Evolutionary conservation across 495 filamentous ascomycete genomes (phyloP), one percentile per base, ranked within the genome.

Genomic region (Evernia prunastri): DNA sequence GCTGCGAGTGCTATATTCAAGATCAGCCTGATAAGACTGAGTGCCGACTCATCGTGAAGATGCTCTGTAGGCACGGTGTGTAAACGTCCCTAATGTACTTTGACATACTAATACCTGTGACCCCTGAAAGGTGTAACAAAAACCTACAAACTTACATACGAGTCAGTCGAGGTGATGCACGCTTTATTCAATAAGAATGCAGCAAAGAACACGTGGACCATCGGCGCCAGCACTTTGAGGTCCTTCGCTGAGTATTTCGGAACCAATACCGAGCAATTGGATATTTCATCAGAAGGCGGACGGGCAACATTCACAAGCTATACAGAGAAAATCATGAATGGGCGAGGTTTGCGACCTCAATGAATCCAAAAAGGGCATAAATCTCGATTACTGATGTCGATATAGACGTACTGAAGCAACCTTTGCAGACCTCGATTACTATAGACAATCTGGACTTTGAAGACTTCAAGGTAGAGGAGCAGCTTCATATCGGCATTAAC

Each of bases 211-310:
- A 79, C 81, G 47, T 98, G 94, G 92, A 81, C 77, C 31, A 89
- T 95, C 31, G 81, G 86, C 54, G 86, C 92, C 7, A 82, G 81
- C 39, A 85, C 89, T 6, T 74, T 97, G 35, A 86, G 85, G 69
- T 90, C 95, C 69, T 87, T 96, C 59, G 87, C 91, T 67, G 92
- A 96, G 49, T 91, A 97, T 73, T 98, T 97, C 72, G 91, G 89
- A 8, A 83, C 86, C 3, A 91, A 87, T 33, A 93, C 95, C 20
- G 94, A 98, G 72, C 89, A 95, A 66, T 81, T 98, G 11, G 92
- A 96, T 67, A 88, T 97, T 60, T 89, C 87, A 71, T 84, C 86
- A 11, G 88, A 95, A 53, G 79, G 82, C 33, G 85, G 81, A 27
- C 82, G 84, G 63, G 84, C 80, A 0, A 86, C 89, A 56, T 96